These are phyloP conservation scores for Macroventuria anomochaeta DNA, from an alignment of 2,329 filamentous ascomycete genomes.

Conservation along the genomic window DNA sequence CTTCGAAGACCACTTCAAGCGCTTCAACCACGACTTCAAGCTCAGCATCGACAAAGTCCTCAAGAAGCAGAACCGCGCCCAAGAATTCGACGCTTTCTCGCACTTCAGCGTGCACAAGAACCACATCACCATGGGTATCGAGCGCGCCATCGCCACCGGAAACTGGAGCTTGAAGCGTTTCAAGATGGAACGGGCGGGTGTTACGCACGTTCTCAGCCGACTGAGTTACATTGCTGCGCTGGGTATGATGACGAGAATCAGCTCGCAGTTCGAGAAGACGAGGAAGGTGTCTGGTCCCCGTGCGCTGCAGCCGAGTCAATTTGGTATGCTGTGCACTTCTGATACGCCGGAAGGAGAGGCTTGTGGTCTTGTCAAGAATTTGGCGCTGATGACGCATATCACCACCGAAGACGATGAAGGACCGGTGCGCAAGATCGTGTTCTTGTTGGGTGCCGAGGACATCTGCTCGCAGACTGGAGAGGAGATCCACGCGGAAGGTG, in stretches of 20 bases:
- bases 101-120: conserved; percentile 85
- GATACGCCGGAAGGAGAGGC: conserved; percentile 99
- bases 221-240: conserved; percentile 95
- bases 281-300: conserved; percentile 94
- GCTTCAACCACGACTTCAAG: conserved; percentile 87
- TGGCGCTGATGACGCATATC: conserved; percentile 98
- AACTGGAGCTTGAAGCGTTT: conserved; percentile 99
- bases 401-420: conserved; percentile 95
- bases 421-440: conserved; percentile 85
- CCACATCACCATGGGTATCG: conserved; percentile 90
- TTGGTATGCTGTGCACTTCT: conserved; percentile 96
- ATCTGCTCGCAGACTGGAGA: conserved; percentile 81
- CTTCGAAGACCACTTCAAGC: conserved; percentile 98
- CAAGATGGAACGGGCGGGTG: conserved; percentile 96
- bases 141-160: conserved; percentile 93
- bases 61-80: conserved; percentile 89
- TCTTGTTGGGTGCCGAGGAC: conserved; percentile 82
- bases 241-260: conserved; percentile 99
- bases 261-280: conserved; percentile 98
- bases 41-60: conserved; percentile 93
- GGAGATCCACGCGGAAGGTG: conserved; percentile 83
- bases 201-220: conserved; percentile 93
- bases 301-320: conserved; percentile 95
- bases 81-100: conserved; percentile 84
- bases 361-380: conserved; percentile 95